Conservation (phyloP, 495 filamentous ascomycete species). For the Neurospora tetrasperma region DNA sequence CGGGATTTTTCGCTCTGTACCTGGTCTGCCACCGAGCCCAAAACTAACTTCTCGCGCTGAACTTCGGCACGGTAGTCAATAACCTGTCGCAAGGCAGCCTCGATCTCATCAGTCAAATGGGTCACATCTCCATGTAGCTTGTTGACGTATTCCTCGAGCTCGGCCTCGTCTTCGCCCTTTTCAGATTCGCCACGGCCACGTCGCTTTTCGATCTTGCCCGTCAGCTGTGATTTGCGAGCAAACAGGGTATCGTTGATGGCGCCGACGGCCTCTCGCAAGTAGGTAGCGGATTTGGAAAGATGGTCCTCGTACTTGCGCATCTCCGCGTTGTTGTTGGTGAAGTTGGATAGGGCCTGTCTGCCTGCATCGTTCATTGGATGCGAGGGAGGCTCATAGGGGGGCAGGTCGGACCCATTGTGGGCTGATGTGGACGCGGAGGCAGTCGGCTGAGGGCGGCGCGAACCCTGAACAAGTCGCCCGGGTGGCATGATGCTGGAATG, state of each 20-base stretch:
- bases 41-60: slow-evolving; percentile 30
- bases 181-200: slow-evolving; percentile 26
- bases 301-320: slow-evolving; percentile 29
- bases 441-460: slow-evolving; percentile 1
- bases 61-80: slow-evolving; percentile 40
- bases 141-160: slow-evolving; percentile 26
- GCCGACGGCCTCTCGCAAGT: slow-evolving; percentile 30
- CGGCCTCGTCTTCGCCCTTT: slow-evolving; percentile 28
- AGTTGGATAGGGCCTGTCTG: slow-evolving; percentile 21
- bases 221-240: slow-evolving; percentile 39
- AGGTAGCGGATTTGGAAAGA: slow-evolving; percentile 23
- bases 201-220: slow-evolving; percentile 22
- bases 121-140: slow-evolving; percentile 29
- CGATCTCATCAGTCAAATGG: slow-evolving; percentile 28
- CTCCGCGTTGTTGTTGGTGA: slow-evolving; percentile 20
- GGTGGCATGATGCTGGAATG: neutral
- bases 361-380: slow-evolving; percentile 34
- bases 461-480: slow-evolving; percentile 10
- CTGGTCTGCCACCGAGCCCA: slow-evolving; percentile 35
- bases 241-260: slow-evolving; percentile 43
- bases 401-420: slow-evolving; percentile 29
- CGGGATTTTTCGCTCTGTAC: slow-evolving; percentile 35
- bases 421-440: neutral
- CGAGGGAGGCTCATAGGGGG: slow-evolving; percentile 48
- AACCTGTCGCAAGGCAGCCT: slow-evolving; percentile 31